Percentiles rank a stretch among this genome's conserved stretches.
Evolutionary conservation across 768 basidiomycete species (phyloP).

Genomic region (Mrakia blollopis): DNA sequence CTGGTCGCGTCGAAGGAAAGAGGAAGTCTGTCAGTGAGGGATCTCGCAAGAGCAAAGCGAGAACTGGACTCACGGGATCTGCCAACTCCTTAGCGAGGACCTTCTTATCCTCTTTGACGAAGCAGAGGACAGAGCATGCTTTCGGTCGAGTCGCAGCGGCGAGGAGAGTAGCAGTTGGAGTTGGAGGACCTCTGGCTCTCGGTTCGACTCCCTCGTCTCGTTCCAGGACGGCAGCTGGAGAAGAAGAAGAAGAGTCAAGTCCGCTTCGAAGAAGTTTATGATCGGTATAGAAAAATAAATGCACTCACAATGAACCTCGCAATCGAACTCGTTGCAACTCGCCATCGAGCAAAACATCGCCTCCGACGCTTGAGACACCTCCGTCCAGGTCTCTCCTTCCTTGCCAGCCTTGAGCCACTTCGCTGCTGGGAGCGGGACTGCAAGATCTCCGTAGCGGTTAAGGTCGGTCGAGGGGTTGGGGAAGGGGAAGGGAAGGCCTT

Average conservation of each 20-base stretch:
- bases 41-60: background rate
- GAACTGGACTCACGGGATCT: no score
- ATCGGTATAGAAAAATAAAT: background rate
- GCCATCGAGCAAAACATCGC: constrained; percentile 20
- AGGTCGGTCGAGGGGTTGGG: constrained; percentile 4
- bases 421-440: background rate
- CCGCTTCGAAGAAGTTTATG: background rate
- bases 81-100: background rate
- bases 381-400: background rate
- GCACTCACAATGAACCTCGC: constrained; percentile 22
- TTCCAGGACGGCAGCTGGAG: background rate
- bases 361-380: background rate
- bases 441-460: background rate
- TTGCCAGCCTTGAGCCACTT: background rate
- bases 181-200: background rate
- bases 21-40: background rate
- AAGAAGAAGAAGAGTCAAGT: background rate
- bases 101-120: background rate
- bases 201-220: background rate
- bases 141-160: background rate
- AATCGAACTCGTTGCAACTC: constrained; percentile 29
- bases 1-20: background rate
- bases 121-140: background rate
- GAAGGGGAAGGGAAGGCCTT: constrained; percentile 19
- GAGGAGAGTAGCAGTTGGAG: background rate